phyloP scores from a whole-genome alignment of 1,284 basidiomycete species.

The Quambalaria eucalypti region DNA sequence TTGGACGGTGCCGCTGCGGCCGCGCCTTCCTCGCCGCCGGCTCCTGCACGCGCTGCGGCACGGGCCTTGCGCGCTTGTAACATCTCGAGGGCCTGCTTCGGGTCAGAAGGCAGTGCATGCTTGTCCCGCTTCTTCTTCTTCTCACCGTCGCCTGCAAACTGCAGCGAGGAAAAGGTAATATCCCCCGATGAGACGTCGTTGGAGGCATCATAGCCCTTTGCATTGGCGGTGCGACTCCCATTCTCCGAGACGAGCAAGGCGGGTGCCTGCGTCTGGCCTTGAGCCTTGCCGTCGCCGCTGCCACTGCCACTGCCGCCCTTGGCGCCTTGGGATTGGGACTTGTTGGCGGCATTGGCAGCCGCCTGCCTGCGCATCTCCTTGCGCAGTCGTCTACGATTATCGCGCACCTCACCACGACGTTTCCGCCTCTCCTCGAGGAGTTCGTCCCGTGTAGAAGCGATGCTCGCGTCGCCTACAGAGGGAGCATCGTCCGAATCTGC shows the following conservation, averaged over 20 bases:
- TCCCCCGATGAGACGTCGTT: slow-evolving; percentile 12
- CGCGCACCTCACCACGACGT: slow-evolving; percentile 37
- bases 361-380: slow-evolving; percentile 24
- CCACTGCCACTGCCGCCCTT: slow-evolving; percentile 15
- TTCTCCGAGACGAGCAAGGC: slow-evolving; percentile 25
- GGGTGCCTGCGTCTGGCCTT: slow-evolving; percentile 20
- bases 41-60: too few relatives aligned
- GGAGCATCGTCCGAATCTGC: background rate
- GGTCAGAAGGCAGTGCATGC: slow-evolving; percentile 35
- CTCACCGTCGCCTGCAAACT: slow-evolving; percentile 14
- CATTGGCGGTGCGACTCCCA: slow-evolving; percentile 6
- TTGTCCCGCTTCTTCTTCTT: slow-evolving; percentile 21
- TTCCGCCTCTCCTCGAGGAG: slow-evolving; percentile 38
- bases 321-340: background rate
- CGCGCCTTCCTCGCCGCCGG: slow-evolving; percentile 7
- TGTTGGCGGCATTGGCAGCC: background rate
- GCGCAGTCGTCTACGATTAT: slow-evolving; percentile 32
- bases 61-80: slow-evolving; percentile 35
- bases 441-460: slow-evolving; percentile 26
- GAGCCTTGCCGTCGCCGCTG: slow-evolving; percentile 11
- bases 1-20: background rate
- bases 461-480: background rate
- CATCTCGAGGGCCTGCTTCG: slow-evolving; percentile 39
- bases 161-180: slow-evolving; percentile 25
- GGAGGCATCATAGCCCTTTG: slow-evolving; percentile 12